Percentiles rank a stretch among this genome's conserved stretches.
These are phyloP conservation scores for Lipomyces lipofer DNA, from an alignment of 805 yeast species.

Conservation along the genomic window DNA sequence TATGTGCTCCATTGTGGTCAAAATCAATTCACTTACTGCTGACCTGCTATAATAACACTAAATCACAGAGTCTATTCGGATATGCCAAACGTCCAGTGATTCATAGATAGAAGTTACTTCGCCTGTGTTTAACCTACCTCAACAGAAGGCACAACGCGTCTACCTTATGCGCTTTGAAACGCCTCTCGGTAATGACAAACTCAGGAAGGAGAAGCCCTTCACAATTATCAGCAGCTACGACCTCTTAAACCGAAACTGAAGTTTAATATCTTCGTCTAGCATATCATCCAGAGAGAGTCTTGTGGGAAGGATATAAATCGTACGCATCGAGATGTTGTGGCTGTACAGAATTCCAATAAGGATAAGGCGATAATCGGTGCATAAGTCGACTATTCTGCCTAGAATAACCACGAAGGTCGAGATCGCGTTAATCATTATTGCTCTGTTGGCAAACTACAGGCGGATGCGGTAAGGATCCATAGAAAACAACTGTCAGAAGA, in stretches of 20 bases:
- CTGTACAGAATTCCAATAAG: no score
- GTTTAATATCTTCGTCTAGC: background rate
- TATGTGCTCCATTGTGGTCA: no score
- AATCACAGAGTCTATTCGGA: no score
- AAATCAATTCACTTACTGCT: no score
- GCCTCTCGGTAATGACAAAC: background rate
- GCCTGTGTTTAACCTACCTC: no score
- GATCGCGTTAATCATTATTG: no score
- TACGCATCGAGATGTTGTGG: background rate
- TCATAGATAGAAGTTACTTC: no score
- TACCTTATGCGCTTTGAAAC: background rate
- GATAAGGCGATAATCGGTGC: background rate
- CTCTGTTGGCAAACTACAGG: no score
- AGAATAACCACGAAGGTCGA: background rate
- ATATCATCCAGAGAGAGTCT: background rate
- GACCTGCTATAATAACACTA: no score
- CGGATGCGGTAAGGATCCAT: no score
- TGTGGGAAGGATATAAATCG: background rate
- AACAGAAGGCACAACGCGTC: background rate
- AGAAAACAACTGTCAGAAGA: no score
- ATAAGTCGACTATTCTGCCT: background rate
- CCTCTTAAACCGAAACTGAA: background rate
- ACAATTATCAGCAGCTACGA: background rate
- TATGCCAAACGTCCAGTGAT: no score
- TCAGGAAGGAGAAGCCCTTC: background rate